A percentile compares a stretch with the other conserved stretches of the same genome.
Evolutionary conservation across 441 rosid genomes (phyloP).

Genomic region (Biscutella laevigata): DNA sequence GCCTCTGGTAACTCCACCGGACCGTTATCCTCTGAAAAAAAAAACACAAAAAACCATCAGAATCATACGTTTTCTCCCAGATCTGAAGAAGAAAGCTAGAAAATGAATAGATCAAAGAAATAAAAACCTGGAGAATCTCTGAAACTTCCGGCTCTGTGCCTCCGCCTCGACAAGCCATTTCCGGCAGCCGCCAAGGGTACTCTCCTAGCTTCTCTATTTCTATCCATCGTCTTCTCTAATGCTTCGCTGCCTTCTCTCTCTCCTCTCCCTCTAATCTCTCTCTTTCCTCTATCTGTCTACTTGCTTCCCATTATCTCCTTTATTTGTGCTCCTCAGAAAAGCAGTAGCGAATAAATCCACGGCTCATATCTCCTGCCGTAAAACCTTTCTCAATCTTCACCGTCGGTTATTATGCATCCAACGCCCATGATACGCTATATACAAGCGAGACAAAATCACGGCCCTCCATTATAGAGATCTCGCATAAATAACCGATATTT

Average conservation of each 20-base stretch:
- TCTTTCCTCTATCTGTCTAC: constrained; percentile 3
- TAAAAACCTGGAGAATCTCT: constrained; percentile 72
- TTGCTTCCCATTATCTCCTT: constrained; percentile 12
- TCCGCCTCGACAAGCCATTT: constrained; percentile 51
- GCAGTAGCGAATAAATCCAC: neutral
- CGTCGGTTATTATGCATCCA: constrained; percentile 30
- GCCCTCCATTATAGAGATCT: constrained; percentile 31
- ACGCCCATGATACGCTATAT: neutral
- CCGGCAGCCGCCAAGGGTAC: constrained; percentile 49
- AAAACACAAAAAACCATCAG: neutral
- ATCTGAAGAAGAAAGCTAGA: neutral
- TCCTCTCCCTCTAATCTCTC: too few relatives aligned
- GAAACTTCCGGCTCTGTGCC: constrained; percentile 47
- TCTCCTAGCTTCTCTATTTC: constrained; percentile 62
- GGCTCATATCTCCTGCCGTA: constrained; percentile 15
- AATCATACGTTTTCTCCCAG: neutral
- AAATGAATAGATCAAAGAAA: constrained; percentile 14
- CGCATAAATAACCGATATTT: constrained; percentile 24
- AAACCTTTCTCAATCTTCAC: constrained; percentile 12
- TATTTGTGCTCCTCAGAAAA: neutral
- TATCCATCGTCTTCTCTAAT: too few relatives aligned
- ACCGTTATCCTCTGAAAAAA: constrained; percentile 49
- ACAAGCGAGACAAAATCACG: constrained; percentile 56
- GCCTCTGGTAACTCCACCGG: constrained; percentile 49
- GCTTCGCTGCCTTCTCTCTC: too few relatives aligned